These are phyloP conservation scores for Hymenochaete sp. DNA, from an alignment of 1,284 basidiomycete genomes.

Conservation along the genomic window DNA sequence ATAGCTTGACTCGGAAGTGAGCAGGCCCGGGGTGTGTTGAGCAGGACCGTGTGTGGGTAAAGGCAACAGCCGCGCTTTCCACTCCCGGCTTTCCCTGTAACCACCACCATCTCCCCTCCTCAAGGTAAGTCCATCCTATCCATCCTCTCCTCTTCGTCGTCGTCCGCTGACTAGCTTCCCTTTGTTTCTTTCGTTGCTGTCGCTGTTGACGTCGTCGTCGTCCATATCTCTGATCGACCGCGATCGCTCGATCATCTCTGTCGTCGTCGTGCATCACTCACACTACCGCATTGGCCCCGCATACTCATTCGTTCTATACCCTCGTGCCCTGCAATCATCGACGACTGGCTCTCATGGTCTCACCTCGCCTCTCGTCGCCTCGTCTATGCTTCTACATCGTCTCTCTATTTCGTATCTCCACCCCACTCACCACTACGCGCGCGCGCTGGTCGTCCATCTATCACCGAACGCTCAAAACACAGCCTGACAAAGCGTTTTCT, in stretches of 20 bases:
- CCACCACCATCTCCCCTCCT: constrained; percentile 13
- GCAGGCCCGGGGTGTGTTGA: too few species aligned
- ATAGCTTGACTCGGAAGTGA: too few species aligned
- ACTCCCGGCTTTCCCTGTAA: constrained; percentile 7
- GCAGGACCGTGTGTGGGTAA: constrained; percentile 11
- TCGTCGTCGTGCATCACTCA: neutral
- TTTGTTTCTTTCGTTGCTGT: too few species aligned
- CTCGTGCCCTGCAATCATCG: neutral
- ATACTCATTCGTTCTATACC: too few species aligned
- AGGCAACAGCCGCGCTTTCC: neutral
- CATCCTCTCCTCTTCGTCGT: neutral
- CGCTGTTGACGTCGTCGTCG: neutral
- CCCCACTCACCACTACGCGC: too few species aligned
- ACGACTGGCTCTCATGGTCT: neutral
- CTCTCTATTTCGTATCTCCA: constrained; percentile 23
- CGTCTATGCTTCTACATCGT: constrained; percentile 21
- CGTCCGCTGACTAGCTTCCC: neutral
- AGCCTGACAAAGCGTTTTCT: too few species aligned
- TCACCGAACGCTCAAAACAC: too few species aligned
- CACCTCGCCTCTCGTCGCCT: neutral
- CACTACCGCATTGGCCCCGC: too few species aligned
- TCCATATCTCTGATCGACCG: constrained; percentile 4
- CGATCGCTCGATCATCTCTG: constrained; percentile 6
- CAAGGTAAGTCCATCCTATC: neutral
- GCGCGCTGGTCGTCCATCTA: too few species aligned